Evolutionary conservation across 768 basidiomycete species (phyloP).

Genomic region (Mrakia blollopis): DNA sequence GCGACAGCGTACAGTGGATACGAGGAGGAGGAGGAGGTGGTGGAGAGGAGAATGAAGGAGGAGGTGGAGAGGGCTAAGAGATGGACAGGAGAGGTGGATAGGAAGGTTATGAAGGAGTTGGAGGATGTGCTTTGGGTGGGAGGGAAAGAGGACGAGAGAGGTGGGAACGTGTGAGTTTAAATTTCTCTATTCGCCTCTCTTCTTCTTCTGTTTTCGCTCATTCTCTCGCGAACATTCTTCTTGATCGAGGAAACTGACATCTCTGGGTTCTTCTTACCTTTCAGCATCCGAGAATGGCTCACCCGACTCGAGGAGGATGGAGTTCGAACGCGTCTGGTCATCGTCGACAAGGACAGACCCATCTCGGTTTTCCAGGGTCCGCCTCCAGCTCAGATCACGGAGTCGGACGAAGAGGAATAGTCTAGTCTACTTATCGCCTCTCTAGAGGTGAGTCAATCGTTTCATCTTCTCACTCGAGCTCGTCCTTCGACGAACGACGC

Average conservation of each 20-base stretch:
- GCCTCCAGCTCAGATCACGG: not conserved
- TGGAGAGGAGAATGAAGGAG: not conserved
- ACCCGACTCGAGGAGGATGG: not conserved
- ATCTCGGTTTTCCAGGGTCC: not conserved
- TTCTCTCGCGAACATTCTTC: not conserved
- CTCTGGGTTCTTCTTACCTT: not conserved
- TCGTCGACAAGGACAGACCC: not conserved
- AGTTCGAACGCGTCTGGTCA: not conserved
- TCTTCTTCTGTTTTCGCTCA: not conserved
- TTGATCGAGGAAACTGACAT: not conserved
- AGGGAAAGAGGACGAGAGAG: not conserved
- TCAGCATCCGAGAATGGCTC: not conserved
- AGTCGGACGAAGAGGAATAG: too few species aligned
- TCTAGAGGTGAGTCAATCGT: too few species aligned
- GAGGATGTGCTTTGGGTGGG: constrained; percentile 2
- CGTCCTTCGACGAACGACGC: too few species aligned
- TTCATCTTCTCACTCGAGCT: too few species aligned
- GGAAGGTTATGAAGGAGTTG: not conserved
- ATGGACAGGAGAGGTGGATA: not conserved
- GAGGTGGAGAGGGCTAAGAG: not conserved
- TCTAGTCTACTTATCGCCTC: too few species aligned
- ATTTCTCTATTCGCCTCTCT: not conserved
- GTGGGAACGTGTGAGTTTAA: not conserved
- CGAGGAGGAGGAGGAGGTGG: not conserved
- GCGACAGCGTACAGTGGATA: not conserved